These are phyloP conservation scores for Fusarium mundagurra DNA, from an alignment of 2,329 filamentous ascomycete genomes.

Conservation along the genomic window DNA sequence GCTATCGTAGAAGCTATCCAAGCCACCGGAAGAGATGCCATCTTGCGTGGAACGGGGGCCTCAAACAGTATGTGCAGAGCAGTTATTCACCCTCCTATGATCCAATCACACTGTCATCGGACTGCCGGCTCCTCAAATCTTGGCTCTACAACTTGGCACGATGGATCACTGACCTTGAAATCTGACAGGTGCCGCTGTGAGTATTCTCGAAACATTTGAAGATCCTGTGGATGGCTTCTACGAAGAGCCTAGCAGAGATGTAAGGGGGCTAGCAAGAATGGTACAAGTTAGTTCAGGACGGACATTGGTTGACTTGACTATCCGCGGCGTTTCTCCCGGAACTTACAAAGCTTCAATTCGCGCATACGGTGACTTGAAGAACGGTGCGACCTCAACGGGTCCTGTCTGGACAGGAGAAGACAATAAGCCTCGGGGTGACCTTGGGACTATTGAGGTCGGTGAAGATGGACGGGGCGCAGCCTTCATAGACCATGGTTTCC, in stretches of 20 bases:
- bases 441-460: conserved; percentile 81
- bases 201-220: conserved; percentile 90
- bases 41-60: conserved; percentile 86
- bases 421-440: conserved; percentile 59
- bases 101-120: neutral
- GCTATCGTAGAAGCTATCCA: conserved; percentile 90
- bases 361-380: conserved; percentile 85
- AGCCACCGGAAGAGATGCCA: conserved; percentile 90
- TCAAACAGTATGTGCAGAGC: conserved; percentile 75
- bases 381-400: conserved; percentile 84
- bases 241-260: conserved; percentile 61
- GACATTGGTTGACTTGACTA: conserved; percentile 87
- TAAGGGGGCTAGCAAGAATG: conserved; percentile 90
- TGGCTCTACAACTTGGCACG: neutral
- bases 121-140: neutral
- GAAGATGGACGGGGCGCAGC: conserved; percentile 79
- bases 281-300: conserved; percentile 84
- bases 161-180: conserved; percentile 13
- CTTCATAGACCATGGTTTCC: conserved; percentile 83
- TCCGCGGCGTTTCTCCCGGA: conserved; percentile 83
- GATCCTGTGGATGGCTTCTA: conserved; percentile 59
- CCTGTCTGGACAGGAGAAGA: conserved; percentile 76
- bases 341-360: conserved; percentile 86
- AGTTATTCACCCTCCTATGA: neutral
- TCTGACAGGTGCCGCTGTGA: conserved; percentile 79